These are phyloP conservation scores for Podila horticola DNA, from an alignment of 192 early-diverging fungal species.

Conservation along the genomic window DNA sequence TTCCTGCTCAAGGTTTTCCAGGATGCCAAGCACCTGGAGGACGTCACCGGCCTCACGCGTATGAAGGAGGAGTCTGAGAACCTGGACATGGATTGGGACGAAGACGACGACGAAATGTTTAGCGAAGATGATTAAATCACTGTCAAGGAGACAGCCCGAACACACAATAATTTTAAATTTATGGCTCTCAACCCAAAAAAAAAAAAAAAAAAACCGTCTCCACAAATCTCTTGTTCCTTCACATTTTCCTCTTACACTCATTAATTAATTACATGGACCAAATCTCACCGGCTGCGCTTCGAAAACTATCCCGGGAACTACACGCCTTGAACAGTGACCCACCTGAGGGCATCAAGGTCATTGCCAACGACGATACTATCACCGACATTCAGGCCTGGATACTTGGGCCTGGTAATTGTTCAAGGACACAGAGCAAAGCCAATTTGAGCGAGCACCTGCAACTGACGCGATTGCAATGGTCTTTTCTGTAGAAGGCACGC, in stretches of 20 bases:
- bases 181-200: too few species aligned
- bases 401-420: slow-evolving; percentile 72
- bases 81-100: slow-evolving; percentile 83
- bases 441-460: too few species aligned
- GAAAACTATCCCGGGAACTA: slow-evolving; percentile 69
- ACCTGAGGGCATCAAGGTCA: slow-evolving; percentile 87
- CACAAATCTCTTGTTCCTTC: not conserved
- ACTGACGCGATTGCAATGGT: too few species aligned
- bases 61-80: slow-evolving; percentile 86
- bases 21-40: slow-evolving; percentile 83
- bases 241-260: not conserved
- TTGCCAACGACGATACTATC: slow-evolving; percentile 74
- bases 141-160: too few species aligned
- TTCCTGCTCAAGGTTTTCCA: slow-evolving; percentile 83
- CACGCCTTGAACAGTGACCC: slow-evolving; percentile 63
- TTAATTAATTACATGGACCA: slow-evolving; percentile 31
- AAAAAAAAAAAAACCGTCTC: not conserved
- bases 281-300: slow-evolving; percentile 58
- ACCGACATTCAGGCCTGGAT: slow-evolving; percentile 90
- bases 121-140: not conserved
- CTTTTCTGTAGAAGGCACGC: slow-evolving; percentile 70
- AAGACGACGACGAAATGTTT: slow-evolving; percentile 61
- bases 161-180: too few species aligned
- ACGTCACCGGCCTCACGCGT: slow-evolving; percentile 83
- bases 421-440: too few species aligned